A percentile compares a stretch with the other conserved stretches of the same genome.
These are phyloP conservation scores for Panicum virgatum DNA, from an alignment of 202 grass and related monocot species.

Conservation along the genomic window DNA sequence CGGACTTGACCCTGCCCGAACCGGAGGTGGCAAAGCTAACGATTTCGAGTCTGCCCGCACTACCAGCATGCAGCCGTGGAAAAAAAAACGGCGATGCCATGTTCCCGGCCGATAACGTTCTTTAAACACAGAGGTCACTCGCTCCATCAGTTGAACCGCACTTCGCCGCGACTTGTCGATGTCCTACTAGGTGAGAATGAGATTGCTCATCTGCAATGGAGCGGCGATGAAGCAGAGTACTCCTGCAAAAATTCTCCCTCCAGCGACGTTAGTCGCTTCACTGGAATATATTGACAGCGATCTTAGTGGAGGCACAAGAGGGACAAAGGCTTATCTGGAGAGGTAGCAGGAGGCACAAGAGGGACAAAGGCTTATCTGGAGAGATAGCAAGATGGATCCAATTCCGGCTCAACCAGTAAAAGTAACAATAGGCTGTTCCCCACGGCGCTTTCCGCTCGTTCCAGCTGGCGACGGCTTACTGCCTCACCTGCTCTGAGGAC, in stretches of 20 bases:
- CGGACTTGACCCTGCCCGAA: not conserved
- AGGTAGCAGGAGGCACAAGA: not conserved
- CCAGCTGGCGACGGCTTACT: no score
- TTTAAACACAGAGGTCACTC: not conserved
- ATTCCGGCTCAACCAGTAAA: not conserved
- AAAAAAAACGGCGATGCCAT: not conserved
- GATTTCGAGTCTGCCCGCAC: conserved; percentile 28
- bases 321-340: not conserved
- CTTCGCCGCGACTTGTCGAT: not conserved
- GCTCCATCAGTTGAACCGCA: not conserved
- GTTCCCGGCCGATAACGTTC: not conserved
- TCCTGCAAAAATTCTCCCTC: not conserved
- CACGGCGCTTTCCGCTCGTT: no score
- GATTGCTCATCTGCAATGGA: not conserved
- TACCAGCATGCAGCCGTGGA: not conserved
- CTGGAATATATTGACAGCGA: not conserved
- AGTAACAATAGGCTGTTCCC: not conserved
- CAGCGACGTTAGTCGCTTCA: not conserved
- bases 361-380: not conserved
- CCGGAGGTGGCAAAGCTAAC: not conserved
- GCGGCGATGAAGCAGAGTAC: not conserved
- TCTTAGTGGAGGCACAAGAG: not conserved
- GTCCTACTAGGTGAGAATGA: not conserved
- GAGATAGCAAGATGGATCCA: not conserved
- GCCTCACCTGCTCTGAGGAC: no score